Evolutionary conservation across 2,329 filamentous ascomycete species (phyloP), one percentile per base, ranked within the genome.

Genomic region (Aspergillus pseudoviridinutans): DNA sequence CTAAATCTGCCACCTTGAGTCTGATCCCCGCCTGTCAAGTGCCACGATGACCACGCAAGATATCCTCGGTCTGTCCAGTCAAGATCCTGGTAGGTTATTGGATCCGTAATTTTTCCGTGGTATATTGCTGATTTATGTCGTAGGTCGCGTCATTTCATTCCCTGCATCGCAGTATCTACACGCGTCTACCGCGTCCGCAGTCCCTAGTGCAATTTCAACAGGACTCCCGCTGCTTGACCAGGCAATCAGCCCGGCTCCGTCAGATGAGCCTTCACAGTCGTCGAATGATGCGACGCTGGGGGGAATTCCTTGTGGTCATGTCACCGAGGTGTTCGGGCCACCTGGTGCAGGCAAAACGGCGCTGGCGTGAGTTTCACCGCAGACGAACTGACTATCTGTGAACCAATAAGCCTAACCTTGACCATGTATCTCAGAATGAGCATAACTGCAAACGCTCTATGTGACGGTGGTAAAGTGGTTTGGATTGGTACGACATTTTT

Each of bases 301-400:
- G 20, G 92, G 91, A 3, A 79, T 96, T 50, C 82, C 82, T 59
- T 84, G 87, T 56, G 91, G 92, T 14, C 89, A 91, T 71, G 81
- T 96, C 46, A 90, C 89, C 3, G 93, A 97, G 74, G 78, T 96
- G 51, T 96, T 90, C 83, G 93, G 93, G 0, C 91, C 92, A 10
- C 88, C 91, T 8, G 92, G 92, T 1, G 84, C 84, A 27, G 93
- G 92, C 29, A 97, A 96, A 79, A 96, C 91, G 3, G 82, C 88
- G 12, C 78, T 97, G 65, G 89, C 87, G 89, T 93, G 80, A 76
- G 84, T 76, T 50, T 58, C 10, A 25, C 22, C 12, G 5, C 32
- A 38, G 32, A 38, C 7, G 32, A 17, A 38, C 32, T 17, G 32
- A 6, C 14, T 14, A 2, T 47, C 10, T 24, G 10, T 24, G 10